A percentile compares a stretch with the other conserved stretches of the same genome.
These are phyloP conservation scores for Neonectria neomacrospora DNA, from an alignment of 2,329 filamentous ascomycete genomes.

Conservation along the genomic window DNA sequence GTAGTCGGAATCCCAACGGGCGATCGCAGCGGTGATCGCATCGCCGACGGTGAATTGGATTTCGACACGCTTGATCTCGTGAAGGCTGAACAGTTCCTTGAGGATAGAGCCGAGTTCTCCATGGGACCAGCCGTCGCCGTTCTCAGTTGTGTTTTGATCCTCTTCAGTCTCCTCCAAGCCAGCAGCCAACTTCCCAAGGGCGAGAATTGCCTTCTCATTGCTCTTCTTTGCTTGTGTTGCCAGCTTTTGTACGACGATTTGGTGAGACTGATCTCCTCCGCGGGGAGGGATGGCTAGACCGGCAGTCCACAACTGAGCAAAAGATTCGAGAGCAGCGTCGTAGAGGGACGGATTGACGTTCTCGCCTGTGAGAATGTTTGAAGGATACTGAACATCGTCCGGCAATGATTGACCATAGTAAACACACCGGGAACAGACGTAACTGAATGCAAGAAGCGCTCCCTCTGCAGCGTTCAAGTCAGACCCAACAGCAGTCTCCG, in stretches of 20 bases:
- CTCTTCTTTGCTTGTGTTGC: conserved; percentile 78
- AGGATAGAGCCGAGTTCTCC: conserved; percentile 66
- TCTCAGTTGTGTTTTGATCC: conserved; percentile 10
- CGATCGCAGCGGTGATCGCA: conserved; percentile 80
- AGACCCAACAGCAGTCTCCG: conserved; percentile 55
- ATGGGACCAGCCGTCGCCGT: conserved; percentile 48
- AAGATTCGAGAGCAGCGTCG: conserved; percentile 57
- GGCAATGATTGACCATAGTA: conserved; percentile 55
- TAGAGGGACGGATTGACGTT: conserved; percentile 51
- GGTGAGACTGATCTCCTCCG: conserved; percentile 47
- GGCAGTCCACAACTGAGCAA: conserved; percentile 60
- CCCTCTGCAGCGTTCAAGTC: conserved; percentile 60
- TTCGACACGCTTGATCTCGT: conserved; percentile 87
- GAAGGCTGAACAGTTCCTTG: conserved; percentile 76
- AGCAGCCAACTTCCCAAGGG: conserved; percentile 80
- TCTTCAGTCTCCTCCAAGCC: conserved; percentile 59
- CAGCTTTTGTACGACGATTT: conserved; percentile 70
- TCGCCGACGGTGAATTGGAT: conserved; percentile 92
- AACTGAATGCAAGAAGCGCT: conserved; percentile 56
- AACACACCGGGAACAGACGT: conserved; percentile 56
- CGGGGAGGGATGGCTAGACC: conserved; percentile 51
- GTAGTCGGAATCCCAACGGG: conserved; percentile 85
- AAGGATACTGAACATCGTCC: conserved; percentile 44
- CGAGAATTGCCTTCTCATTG: conserved; percentile 83
- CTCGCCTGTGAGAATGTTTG: conserved; percentile 47